phyloP scores from a whole-genome alignment of 2,329 filamentous ascomycete genomes.

The Exophiala mesophila region DNA sequence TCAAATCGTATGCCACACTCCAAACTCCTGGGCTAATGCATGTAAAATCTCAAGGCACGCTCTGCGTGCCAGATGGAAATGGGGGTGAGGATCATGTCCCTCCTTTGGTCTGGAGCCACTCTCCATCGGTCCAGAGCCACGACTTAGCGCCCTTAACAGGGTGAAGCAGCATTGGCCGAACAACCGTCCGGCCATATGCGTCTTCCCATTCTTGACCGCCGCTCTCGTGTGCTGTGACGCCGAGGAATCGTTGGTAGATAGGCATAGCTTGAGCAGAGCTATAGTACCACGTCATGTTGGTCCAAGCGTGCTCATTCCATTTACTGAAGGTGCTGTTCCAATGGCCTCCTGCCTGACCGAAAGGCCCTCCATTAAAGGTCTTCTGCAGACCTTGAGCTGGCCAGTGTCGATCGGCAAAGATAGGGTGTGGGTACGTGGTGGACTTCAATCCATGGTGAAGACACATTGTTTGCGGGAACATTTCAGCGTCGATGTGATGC shows the following conservation, averaged over 20 bases:
- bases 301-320: conserved; percentile 32
- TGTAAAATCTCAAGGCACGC: no score
- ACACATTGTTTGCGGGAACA: conserved; percentile 69
- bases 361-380: conserved; percentile 32
- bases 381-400: conserved; percentile 28
- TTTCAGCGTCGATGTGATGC: conserved; percentile 73
- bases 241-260: conserved; percentile 31
- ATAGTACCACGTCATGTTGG: conserved; percentile 34
- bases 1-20: no score
- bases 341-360: conserved; percentile 30
- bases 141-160: conserved; percentile 36
- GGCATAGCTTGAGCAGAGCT: conserved; percentile 31
- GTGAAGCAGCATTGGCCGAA: conserved; percentile 32
- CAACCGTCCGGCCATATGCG: conserved; percentile 27
- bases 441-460: conserved; percentile 75
- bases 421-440: conserved; percentile 71
- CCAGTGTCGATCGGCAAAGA: conserved; percentile 75
- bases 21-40: no score
- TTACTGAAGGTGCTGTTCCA: conserved; percentile 33
- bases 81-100: conserved; percentile 21
- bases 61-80: no score
- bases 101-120: conserved; percentile 25
- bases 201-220: conserved; percentile 30
- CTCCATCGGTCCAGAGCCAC: conserved; percentile 24
- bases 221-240: conserved; percentile 26